These are phyloP conservation scores for Chrysopogon serrulatus DNA, from an alignment of 176 grass and related monocot species.

Conservation along the genomic window DNA sequence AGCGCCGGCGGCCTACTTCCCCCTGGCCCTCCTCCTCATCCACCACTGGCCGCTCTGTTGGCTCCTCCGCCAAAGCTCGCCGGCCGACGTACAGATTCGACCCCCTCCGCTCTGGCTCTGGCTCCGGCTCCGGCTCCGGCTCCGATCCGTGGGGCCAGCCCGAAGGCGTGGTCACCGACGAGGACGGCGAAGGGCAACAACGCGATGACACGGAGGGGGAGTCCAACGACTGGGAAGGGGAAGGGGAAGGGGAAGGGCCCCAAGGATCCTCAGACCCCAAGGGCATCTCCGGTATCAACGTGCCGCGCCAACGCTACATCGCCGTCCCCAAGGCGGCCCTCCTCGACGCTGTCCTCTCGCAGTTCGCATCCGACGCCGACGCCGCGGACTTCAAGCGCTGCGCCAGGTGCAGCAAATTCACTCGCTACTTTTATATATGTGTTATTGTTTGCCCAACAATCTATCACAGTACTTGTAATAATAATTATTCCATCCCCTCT, in stretches of 20 bases:
- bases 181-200: neutral
- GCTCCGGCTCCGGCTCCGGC: neutral
- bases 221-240: neutral
- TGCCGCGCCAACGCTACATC: constrained; percentile 89
- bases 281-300: constrained; percentile 59
- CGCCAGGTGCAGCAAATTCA: constrained; percentile 35
- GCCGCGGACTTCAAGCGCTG: constrained; percentile 53
- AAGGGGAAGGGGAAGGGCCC: neutral
- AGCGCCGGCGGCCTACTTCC: neutral
- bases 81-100: constrained; percentile 16
- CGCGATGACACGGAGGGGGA: neutral
- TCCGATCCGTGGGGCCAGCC: neutral
- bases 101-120: constrained; percentile 3
- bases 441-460: neutral
- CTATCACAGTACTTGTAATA: neutral
- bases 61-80: neutral
- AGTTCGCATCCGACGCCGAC: constrained; percentile 31
- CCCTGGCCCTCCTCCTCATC: neutral
- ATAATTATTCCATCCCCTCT: neutral
- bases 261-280: neutral
- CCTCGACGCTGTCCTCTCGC: constrained; percentile 55
- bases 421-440: neutral
- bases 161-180: neutral
- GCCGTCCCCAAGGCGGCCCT: constrained; percentile 59
- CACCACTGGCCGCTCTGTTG: constrained; percentile 1